Evolutionary conservation across 2,329 filamentous ascomycete species (phyloP).

Genomic region (Chrysoporthe cubensis): DNA sequence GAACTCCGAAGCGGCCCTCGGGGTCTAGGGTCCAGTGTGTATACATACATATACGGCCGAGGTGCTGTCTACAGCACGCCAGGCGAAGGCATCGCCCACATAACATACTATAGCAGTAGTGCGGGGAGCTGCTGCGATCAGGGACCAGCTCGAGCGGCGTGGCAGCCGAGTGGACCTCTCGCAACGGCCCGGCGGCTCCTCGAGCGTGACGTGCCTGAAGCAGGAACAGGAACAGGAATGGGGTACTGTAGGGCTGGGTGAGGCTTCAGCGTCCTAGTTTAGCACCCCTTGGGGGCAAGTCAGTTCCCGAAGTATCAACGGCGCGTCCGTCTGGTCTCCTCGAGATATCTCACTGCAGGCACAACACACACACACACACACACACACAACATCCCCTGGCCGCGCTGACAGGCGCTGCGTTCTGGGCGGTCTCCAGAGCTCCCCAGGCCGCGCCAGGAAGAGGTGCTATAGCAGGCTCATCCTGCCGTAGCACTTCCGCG

Average conservation of each 20-base stretch:
- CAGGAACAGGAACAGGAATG: conserved; percentile 4
- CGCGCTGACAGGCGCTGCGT: no score
- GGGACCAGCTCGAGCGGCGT: background rate
- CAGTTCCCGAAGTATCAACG: no score
- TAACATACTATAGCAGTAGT: background rate
- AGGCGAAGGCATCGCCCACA: background rate
- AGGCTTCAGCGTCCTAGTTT: background rate
- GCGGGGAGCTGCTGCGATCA: background rate
- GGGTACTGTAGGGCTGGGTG: background rate
- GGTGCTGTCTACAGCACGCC: background rate
- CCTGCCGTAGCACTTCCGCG: no score
- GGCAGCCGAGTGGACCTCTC: conserved; percentile 6
- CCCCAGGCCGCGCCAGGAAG: no score
- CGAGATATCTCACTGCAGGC: no score
- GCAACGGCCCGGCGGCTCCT: conserved; percentile 20
- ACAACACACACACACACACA: no score
- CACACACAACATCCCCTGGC: no score
- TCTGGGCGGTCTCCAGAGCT: no score
- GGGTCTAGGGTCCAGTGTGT: background rate
- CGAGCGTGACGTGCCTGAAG: background rate
- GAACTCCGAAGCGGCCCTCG: background rate
- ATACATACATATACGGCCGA: background rate
- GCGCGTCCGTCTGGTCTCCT: no score
- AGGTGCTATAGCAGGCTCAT: no score
- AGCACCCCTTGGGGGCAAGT: background rate